Evolutionary conservation across 164 flowering plant species (phyloP), one percentile per base, ranked within the genome.

Genomic region (Protea cynaroides): DNA sequence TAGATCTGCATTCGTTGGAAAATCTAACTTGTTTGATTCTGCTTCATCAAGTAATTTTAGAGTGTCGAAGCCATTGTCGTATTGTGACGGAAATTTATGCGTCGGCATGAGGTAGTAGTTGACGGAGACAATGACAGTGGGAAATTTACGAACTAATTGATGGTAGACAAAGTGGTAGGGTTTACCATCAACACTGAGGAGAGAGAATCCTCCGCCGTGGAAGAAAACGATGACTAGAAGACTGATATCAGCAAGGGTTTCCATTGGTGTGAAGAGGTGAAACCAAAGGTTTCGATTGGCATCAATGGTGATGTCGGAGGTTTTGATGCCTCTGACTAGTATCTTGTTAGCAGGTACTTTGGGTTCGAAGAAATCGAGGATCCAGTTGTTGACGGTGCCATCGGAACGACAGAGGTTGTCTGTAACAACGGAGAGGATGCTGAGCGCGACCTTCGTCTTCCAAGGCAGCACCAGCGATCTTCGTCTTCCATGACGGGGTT

Each of bases 101-200:
- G 77, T 81, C 7, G 79, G 81, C 10, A 77, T 13, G 15, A 72
- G 74, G n/a, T 79, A 74, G 73, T 81, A 81, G 59, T 74, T 72
- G 61, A 75, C 82, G 0, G 84, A 79, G 56, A 81, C 63, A 21
- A 79, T 47, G 25, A 74, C 47, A 4, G 78, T 78, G 0, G 62
- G 71, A 21, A 74, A 17, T 14, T 65, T 24, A 0, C 38, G 5
- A 8, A 75, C 68, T n/a, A 79, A 43, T 1, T 57, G 43, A 9
- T 74, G 64, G 53, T 79, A 72, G 21, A 64, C 6, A 3, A 21
- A 14, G 51, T 79, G 75, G 63, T 17, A 69, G 24, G 15, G 11
- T 7, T 34, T 62, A 11, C 71, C 65, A n/a, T 61, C 61, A 0
- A 74, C 61, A 10, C 58, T 25, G 13, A 62, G 37, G 54, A 57